Evolutionary conservation across 169 alveolate species (phyloP).

Genomic region (Babesia divergens): DNA sequence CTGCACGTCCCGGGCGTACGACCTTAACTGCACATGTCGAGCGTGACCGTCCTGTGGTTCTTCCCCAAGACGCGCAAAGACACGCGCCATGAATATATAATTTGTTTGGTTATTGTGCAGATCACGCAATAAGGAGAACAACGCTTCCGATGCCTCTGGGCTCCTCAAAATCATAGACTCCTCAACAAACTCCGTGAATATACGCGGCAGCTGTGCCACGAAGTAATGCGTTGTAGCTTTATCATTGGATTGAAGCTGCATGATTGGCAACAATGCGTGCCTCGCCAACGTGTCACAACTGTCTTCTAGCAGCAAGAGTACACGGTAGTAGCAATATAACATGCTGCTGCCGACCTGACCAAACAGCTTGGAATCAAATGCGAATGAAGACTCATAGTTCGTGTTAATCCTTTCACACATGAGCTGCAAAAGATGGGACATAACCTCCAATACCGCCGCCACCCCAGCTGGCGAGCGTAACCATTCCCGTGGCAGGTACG

Average conservation of each 20-base stretch:
- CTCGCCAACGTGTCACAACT: background rate
- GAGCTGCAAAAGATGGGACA: background rate
- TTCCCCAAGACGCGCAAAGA: background rate
- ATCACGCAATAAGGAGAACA: background rate
- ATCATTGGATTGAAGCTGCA: background rate
- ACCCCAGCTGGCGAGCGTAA: slow-evolving; percentile 6
- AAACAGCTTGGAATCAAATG: slow-evolving; percentile 24
- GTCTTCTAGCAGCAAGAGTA: slow-evolving; percentile 15
- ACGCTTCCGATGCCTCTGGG: background rate
- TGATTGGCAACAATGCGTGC: slow-evolving; percentile 4
- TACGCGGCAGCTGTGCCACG: slow-evolving; percentile 25
- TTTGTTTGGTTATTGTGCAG: background rate
- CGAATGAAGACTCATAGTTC: slow-evolving; percentile 12
- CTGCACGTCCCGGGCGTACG: slow-evolving; percentile 6
- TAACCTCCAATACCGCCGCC: slow-evolving; percentile 5
- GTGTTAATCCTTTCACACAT: slow-evolving; percentile 11
- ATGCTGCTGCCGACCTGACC: slow-evolving; percentile 52
- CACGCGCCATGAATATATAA: background rate
- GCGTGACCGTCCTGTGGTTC: background rate
- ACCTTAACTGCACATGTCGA: background rate
- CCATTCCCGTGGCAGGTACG: slow-evolving; percentile 37
- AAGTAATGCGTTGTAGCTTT: background rate
- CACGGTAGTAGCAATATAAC: slow-evolving; percentile 51
- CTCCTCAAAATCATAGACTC: slow-evolving; percentile 9
- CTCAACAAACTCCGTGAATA: slow-evolving; percentile 43